Percentiles rank a stretch among this genome's conserved stretches.
phyloP scores from a whole-genome alignment of 129 eudicot species.

The Ambrosia trifida region DNA sequence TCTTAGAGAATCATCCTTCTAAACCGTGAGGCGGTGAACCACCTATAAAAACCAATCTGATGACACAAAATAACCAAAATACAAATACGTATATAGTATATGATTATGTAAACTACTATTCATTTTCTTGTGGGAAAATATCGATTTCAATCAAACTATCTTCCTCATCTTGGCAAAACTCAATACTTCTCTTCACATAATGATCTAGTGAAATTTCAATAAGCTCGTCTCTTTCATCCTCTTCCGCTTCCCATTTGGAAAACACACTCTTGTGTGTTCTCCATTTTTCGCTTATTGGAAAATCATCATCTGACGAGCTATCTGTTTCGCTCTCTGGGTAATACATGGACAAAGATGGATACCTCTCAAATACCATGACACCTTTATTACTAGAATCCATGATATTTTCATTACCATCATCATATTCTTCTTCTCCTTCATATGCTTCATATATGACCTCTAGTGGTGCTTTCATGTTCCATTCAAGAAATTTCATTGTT shows the following conservation, averaged over 20 bases:
- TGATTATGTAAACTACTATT: conserved; percentile 10
- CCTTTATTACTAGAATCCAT: conserved; percentile 27
- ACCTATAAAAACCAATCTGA: background rate
- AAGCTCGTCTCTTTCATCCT: conserved; percentile 61
- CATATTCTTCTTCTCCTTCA: conserved; percentile 61
- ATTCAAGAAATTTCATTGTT: conserved; percentile 51
- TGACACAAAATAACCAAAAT: background rate
- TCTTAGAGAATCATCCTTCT: background rate
- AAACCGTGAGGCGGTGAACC: background rate
- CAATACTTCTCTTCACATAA: conserved; percentile 37
- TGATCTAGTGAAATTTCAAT: conserved; percentile 72
- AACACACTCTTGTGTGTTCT: conserved; percentile 44
- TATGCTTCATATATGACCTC: conserved; percentile 86
- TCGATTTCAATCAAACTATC: conserved; percentile 87
- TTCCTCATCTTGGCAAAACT: conserved; percentile 52
- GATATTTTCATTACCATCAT: conserved; percentile 15
- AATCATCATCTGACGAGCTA: conserved; percentile 57
- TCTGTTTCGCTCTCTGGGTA: conserved; percentile 75
- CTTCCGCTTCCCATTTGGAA: conserved; percentile 54
- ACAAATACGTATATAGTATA: background rate
- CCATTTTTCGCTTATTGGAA: conserved; percentile 39
- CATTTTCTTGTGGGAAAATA: conserved; percentile 39
- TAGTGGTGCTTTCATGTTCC: conserved; percentile 83
- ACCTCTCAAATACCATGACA: conserved; percentile 29
- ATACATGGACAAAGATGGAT: conserved; percentile 60